Evolutionary conservation across 768 basidiomycete species (phyloP).

Genomic region (Naganishia friedmannii): DNA sequence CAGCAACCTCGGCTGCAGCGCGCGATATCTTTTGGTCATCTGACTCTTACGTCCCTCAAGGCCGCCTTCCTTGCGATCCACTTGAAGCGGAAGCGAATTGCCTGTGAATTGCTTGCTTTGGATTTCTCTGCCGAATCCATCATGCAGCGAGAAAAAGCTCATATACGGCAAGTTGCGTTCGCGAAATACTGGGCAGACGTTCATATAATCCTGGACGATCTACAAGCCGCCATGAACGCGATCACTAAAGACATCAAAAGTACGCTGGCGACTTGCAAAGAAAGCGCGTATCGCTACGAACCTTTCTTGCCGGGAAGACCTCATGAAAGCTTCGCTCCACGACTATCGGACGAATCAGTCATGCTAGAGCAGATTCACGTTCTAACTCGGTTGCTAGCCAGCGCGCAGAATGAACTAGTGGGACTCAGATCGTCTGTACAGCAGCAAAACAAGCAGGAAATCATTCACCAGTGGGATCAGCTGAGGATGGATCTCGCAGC

Average conservation of each 20-base stretch:
- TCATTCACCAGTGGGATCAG: conserved; percentile 32
- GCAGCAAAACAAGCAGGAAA: background rate
- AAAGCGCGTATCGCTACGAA: background rate
- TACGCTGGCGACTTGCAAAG: background rate
- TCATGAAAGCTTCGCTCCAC: conserved; percentile 32
- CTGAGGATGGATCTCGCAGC: conserved; percentile 39
- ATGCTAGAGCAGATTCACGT: conserved; percentile 28
- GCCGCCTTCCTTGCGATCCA: conserved; percentile 44
- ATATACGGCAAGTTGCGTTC: conserved; percentile 28
- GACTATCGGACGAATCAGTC: conserved; percentile 33
- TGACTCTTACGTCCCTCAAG: conserved; percentile 42
- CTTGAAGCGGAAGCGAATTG: conserved; percentile 40
- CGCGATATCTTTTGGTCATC: conserved; percentile 26
- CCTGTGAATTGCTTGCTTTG: conserved; percentile 47
- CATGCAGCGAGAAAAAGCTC: background rate
- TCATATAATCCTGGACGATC: conserved; percentile 30
- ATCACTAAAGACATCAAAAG: conserved; percentile 16
- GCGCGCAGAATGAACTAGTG: conserved; percentile 13
- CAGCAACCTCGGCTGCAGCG: conserved; percentile 10
- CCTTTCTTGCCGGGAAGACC: conserved; percentile 3
- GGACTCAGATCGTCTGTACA: conserved; percentile 2
- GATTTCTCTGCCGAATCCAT: conserved; percentile 30
- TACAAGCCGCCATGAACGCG: conserved; percentile 15
- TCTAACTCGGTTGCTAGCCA: conserved; percentile 3
- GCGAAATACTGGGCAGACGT: conserved; percentile 32